A percentile compares a stretch with the other conserved stretches of the same genome.
These are phyloP conservation scores for Musa beccarii DNA, from an alignment of 176 grass and related monocot genomes.

Conservation along the genomic window DNA sequence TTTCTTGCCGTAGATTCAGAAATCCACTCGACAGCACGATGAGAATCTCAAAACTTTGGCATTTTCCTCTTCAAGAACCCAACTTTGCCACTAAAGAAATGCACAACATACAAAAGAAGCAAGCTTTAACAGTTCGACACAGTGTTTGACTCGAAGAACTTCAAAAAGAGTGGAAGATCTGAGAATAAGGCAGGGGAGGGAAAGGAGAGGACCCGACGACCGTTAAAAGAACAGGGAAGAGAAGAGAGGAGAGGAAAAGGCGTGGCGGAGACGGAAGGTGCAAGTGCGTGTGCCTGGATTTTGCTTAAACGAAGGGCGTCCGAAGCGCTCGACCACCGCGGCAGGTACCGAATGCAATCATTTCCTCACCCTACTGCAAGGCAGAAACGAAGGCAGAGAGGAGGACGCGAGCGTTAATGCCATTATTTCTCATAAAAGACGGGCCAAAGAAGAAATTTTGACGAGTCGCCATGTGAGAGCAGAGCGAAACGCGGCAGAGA, in stretches of 20 bases:
- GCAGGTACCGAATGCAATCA: conserved; percentile 14
- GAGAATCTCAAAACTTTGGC: neutral
- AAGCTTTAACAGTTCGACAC: neutral
- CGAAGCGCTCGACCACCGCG: neutral
- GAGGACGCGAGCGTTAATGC: neutral
- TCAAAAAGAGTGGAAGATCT: neutral
- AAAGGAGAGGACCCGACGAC: neutral
- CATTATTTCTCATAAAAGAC: neutral
- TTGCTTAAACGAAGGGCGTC: neutral
- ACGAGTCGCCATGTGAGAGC: conserved; percentile 10
- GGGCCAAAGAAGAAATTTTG: neutral
- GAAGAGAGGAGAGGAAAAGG: neutral
- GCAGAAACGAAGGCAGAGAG: neutral
- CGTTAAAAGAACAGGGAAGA: neutral
- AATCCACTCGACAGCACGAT: neutral
- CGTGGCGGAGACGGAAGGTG: neutral
- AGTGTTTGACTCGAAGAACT: neutral
- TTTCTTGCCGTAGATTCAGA: neutral
- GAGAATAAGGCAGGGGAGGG: neutral
- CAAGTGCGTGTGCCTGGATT: neutral
- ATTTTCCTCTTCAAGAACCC: neutral
- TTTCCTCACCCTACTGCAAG: neutral
- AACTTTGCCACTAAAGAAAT: neutral
- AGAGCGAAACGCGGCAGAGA: neutral
- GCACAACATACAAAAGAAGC: neutral